Conservation (phyloP, 1,284 basidiomycete genomes). For the Ustilago hordei region DNA sequence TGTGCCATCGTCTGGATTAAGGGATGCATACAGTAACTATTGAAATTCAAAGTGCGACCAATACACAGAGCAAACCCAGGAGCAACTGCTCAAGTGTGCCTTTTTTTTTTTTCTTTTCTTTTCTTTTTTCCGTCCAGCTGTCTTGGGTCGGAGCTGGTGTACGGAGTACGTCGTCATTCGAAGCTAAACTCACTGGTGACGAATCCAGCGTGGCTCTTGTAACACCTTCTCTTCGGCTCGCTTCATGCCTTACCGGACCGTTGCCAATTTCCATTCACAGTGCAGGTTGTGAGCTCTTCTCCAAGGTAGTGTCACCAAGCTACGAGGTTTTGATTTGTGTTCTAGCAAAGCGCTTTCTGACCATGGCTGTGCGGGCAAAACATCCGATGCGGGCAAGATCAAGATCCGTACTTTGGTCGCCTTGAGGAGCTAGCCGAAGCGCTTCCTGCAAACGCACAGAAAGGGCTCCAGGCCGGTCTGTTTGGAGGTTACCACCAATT, state of each 20-base stretch:
- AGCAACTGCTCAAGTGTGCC: background rate
- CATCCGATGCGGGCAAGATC: background rate
- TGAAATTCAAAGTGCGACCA: conserved; percentile 5
- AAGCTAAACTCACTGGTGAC: background rate
- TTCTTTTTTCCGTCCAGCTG: background rate
- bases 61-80: background rate
- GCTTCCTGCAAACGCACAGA: background rate
- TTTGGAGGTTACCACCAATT: conserved; percentile 6
- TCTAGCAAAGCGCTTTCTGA: background rate
- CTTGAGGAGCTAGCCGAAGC: background rate
- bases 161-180: background rate
- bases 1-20: conserved; percentile 1
- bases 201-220: background rate
- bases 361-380: background rate
- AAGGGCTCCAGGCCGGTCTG: background rate
- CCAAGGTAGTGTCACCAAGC: background rate
- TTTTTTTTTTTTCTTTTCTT: background rate
- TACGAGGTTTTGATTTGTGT: background rate
- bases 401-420: background rate
- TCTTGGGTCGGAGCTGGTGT: conserved; percentile 8
- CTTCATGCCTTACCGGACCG: background rate
- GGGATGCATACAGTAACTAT: background rate
- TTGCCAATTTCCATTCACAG: background rate
- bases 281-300: background rate
- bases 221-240: background rate